phyloP scores from a whole-genome alignment of 2,329 filamentous ascomycete species.

The Massarina eburnea region DNA sequence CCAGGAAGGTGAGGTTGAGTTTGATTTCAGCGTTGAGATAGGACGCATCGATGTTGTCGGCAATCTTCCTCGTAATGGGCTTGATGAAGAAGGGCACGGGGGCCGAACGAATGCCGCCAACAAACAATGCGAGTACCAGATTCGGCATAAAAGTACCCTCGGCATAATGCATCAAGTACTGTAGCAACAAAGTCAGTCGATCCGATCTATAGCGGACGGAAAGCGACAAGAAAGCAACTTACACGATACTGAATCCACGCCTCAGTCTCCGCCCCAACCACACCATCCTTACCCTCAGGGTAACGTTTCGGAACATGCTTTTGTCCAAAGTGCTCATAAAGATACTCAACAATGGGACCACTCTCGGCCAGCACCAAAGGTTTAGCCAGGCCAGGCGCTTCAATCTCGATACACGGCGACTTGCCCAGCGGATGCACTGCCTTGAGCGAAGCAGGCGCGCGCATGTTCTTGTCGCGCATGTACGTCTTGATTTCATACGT shows the following conservation, averaged over 20 bases:
- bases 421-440: conserved; percentile 84
- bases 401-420: conserved; percentile 74
- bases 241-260: conserved; percentile 60
- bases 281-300: conserved; percentile 55
- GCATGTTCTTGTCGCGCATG: conserved; percentile 64
- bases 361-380: conserved; percentile 76
- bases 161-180: conserved; percentile 69
- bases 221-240: conserved; percentile 6
- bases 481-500: conserved; percentile 79
- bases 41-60: conserved; percentile 47
- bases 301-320: conserved; percentile 57
- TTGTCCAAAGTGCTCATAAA: conserved; percentile 67
- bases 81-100: conserved; percentile 70
- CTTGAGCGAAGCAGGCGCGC: conserved; percentile 77
- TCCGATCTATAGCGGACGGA: background rate
- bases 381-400: conserved; percentile 48
- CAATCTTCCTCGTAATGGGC: conserved; percentile 61
- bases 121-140: conserved; percentile 65
- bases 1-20: conserved; percentile 54
- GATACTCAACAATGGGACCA: conserved; percentile 77
- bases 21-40: conserved; percentile 51
- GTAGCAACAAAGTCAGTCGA: background rate
- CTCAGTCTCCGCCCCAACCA: conserved; percentile 61
- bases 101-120: conserved; percentile 53
- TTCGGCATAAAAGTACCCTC: conserved; percentile 82